A percentile compares a stretch with the other conserved stretches of the same genome.
phyloP scores from a whole-genome alignment of 2,329 filamentous ascomycete species.

The Dothideomycetidae sp. region DNA sequence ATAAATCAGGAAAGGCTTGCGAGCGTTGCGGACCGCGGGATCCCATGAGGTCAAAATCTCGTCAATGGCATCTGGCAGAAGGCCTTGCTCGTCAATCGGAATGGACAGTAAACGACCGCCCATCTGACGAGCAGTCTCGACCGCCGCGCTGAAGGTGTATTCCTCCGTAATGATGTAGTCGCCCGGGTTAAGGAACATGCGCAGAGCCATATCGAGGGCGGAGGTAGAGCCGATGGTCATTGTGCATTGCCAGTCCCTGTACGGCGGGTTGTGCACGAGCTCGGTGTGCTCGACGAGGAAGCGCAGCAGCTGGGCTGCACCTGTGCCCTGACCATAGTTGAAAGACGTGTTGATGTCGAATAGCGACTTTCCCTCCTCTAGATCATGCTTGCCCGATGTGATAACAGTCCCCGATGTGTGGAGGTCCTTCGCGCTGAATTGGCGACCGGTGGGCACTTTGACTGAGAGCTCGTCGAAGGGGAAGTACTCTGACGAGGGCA shows the following conservation, averaged over 20 bases:
- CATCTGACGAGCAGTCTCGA: conserved; percentile 50
- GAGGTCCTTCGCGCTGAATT: conserved; percentile 58
- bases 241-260: conserved; percentile 76
- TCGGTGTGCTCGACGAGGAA: conserved; percentile 94
- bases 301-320: conserved; percentile 72
- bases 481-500: conserved; percentile 82
- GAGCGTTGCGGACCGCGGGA: conserved; percentile 37
- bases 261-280: conserved; percentile 72
- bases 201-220: conserved; percentile 66
- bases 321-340: conserved; percentile 84
- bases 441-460: conserved; percentile 54
- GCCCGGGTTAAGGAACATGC: conserved; percentile 63
- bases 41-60: conserved; percentile 53
- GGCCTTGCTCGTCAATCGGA: conserved; percentile 51
- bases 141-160: conserved; percentile 72
- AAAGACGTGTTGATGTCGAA: conserved; percentile 75
- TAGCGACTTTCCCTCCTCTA: conserved; percentile 45
- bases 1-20: conserved; percentile 55
- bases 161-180: conserved; percentile 78
- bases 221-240: conserved; percentile 78
- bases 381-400: conserved; percentile 71
- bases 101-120: conserved; percentile 48
- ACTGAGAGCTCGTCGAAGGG: conserved; percentile 69
- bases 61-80: conserved; percentile 49
- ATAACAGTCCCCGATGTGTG: conserved; percentile 45